Conservation (phyloP, 1,284 basidiomycete genomes). For the Cryptococcus neoformans region DNA sequence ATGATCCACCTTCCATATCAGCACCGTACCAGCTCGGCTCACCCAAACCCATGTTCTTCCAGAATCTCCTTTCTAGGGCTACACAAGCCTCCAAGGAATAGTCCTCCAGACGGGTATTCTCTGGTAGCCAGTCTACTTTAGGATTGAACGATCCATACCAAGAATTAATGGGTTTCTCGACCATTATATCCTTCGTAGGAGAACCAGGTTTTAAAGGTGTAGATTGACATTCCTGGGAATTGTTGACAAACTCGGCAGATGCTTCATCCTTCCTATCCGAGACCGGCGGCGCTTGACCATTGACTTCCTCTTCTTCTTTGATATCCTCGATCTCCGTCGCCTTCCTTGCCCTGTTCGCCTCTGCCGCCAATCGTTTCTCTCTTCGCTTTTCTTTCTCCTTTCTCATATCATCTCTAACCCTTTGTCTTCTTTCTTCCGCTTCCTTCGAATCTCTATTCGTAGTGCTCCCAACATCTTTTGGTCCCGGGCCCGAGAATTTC, state of each 20-base stretch:
- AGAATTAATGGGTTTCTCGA: constrained; percentile 16
- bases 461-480: constrained; percentile 32
- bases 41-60: constrained; percentile 72
- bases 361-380: constrained; percentile 47
- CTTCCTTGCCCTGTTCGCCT: constrained; percentile 53
- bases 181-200: background rate
- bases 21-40: constrained; percentile 95
- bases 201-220: background rate
- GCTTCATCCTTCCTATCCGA: constrained; percentile 4
- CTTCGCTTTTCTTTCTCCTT: constrained; percentile 21
- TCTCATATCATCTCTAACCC: constrained; percentile 15
- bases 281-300: constrained; percentile 1
- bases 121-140: constrained; percentile 70
- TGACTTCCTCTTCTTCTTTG: constrained; percentile 8
- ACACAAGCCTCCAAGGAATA: constrained; percentile 83
- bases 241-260: constrained; percentile 2
- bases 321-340: constrained; percentile 53
- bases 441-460: constrained; percentile 37
- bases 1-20: constrained; percentile 70
- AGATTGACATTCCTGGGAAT: constrained; percentile 21
- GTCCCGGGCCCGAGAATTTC: constrained; percentile 35
- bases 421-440: constrained; percentile 26
- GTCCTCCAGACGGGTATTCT: constrained; percentile 63
- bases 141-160: constrained; percentile 72
- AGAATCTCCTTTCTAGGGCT: constrained; percentile 84